These are phyloP conservation scores for Penicillium nordicum DNA, from an alignment of 2,329 filamentous ascomycete species.

Conservation along the genomic window DNA sequence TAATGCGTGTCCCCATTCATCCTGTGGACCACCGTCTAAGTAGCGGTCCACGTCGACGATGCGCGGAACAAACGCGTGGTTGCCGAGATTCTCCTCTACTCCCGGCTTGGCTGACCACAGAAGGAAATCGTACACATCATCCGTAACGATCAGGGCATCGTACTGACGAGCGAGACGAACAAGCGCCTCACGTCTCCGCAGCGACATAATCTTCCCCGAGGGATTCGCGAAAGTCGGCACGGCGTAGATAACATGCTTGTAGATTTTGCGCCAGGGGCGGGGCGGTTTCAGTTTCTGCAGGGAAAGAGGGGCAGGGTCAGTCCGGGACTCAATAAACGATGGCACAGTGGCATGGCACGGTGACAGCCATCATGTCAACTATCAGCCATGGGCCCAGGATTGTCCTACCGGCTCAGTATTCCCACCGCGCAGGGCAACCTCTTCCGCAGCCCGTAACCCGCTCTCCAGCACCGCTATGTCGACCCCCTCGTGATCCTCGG, in stretches of 20 bases:
- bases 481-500: constrained; percentile 74
- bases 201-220: constrained; percentile 75
- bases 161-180: constrained; percentile 73
- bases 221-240: constrained; percentile 90
- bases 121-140: constrained; percentile 93
- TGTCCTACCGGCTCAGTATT: constrained; percentile 45
- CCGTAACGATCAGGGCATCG: constrained; percentile 78
- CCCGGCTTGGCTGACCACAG: constrained; percentile 62
- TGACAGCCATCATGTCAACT: not conserved
- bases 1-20: constrained; percentile 72
- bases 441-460: constrained; percentile 51
- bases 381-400: not conserved
- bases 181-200: constrained; percentile 63
- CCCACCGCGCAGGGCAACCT: constrained; percentile 36
- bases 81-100: constrained; percentile 11
- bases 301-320: constrained; percentile 7
- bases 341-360: constrained; percentile 1
- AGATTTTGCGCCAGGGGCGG: constrained; percentile 67
- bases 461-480: constrained; percentile 61
- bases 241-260: constrained; percentile 81
- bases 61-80: constrained; percentile 59
- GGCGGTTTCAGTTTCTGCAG: constrained; percentile 55
- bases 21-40: constrained; percentile 57
- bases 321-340: not conserved
- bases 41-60: constrained; percentile 74